These are phyloP conservation scores for Zygosaccharomyces pseudobailii DNA, from an alignment of 1,139 yeast genomes.

Conservation along the genomic window DNA sequence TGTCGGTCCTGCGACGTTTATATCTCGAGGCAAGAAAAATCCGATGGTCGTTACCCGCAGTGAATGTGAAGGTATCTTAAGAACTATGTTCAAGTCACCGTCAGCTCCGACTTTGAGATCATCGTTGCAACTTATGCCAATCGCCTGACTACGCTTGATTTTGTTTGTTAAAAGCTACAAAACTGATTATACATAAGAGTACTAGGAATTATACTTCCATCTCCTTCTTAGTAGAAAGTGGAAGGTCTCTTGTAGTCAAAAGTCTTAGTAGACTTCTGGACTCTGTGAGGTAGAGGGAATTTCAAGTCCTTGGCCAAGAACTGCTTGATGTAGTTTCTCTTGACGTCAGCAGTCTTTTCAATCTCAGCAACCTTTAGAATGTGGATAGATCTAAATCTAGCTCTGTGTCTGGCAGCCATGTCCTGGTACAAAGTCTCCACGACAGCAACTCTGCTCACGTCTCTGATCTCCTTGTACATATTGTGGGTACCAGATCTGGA, in stretches of 20 bases:
- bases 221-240: slow-evolving; percentile 74
- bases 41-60: slow-evolving; percentile 1
- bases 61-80: background rate
- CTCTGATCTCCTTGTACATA: slow-evolving; percentile 99
- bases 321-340: slow-evolving; percentile 99
- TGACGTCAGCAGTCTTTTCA: slow-evolving; percentile 95
- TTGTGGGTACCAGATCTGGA: slow-evolving; percentile 99
- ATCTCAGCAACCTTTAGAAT: slow-evolving; percentile 98
- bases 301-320: slow-evolving; percentile 92
- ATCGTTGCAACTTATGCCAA: background rate
- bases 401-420: slow-evolving; percentile 99
- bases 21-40: background rate
- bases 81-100: background rate
- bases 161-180: slow-evolving; percentile 21
- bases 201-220: background rate
- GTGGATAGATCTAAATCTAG: slow-evolving; percentile 99
- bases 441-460: slow-evolving; percentile 98
- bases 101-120: no score
- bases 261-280: slow-evolving; percentile 82
- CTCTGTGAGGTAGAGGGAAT: slow-evolving; percentile 99
- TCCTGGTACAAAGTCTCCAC: slow-evolving; percentile 99
- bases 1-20: background rate
- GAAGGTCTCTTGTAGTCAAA: slow-evolving; percentile 93
- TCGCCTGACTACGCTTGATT: slow-evolving; percentile 2
- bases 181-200: slow-evolving; percentile 21